A percentile compares a stretch with the other conserved stretches of the same genome.
Conservation (phyloP, 1,284 basidiomycete species). For the Tilletia caries region DNA sequence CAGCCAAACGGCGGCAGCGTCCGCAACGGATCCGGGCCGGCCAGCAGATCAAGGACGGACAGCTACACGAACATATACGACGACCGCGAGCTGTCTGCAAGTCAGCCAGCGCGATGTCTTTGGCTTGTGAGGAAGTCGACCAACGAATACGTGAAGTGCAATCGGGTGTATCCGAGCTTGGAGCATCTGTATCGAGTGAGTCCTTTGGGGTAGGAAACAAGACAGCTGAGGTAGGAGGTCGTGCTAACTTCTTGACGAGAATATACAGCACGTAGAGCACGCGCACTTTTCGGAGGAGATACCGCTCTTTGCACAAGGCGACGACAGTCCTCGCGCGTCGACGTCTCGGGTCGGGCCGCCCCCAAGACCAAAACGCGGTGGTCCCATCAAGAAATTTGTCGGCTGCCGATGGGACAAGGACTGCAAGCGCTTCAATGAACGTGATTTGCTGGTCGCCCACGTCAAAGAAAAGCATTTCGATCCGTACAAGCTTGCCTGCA, state of each 20-base stretch:
- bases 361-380: too few species aligned
- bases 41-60: neutral
- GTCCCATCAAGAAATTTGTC: too few species aligned
- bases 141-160: neutral
- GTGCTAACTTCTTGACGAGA: too few species aligned
- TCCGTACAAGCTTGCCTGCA: neutral
- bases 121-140: neutral
- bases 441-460: neutral
- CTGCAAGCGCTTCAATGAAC: too few species aligned
- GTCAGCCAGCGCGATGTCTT: neutral
- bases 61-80: neutral
- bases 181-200: slow-evolving; percentile 10
- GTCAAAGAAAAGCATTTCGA: neutral
- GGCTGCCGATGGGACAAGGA: too few species aligned
- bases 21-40: neutral
- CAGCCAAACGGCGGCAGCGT: slow-evolving; percentile 2
- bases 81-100: neutral
- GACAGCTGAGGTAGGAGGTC: too few species aligned
- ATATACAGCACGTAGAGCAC: too few species aligned
- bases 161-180: neutral
- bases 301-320: too few species aligned
- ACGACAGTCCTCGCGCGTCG: too few species aligned
- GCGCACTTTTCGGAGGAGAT: too few species aligned
- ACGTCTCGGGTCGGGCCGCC: too few species aligned
- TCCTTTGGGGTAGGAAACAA: too few species aligned